Evolutionary conservation across 2,329 filamentous ascomycete genomes (phyloP).

Genomic region (Sclerotinia glacialis): DNA sequence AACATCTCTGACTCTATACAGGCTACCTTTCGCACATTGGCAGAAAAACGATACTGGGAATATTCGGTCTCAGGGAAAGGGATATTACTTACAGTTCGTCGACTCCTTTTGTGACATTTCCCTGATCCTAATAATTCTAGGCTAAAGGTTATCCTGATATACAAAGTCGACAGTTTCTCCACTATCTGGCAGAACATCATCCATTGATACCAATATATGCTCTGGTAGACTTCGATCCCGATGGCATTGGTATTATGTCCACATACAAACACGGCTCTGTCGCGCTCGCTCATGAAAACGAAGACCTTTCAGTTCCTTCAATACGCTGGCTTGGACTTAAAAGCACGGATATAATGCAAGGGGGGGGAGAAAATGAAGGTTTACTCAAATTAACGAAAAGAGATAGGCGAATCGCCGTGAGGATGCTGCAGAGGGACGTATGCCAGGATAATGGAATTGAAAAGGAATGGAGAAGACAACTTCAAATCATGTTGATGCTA

Average conservation of each 20-base stretch:
- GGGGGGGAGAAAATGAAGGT: constrained; percentile 12
- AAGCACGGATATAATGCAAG: constrained; percentile 35
- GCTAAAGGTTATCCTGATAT: constrained; percentile 82
- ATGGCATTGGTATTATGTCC: constrained; percentile 70
- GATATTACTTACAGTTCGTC: constrained; percentile 59
- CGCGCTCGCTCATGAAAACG: constrained; percentile 57
- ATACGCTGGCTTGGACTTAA: constrained; percentile 64
- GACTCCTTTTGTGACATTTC: background rate
- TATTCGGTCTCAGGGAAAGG: constrained; percentile 52
- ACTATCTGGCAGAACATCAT: constrained; percentile 47
- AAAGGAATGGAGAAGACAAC: constrained; percentile 49
- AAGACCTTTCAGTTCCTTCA: constrained; percentile 46
- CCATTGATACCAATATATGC: constrained; percentile 57
- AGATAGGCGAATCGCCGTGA: constrained; percentile 56
- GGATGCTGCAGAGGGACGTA: constrained; percentile 49
- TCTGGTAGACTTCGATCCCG: constrained; percentile 73
- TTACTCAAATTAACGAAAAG: constrained; percentile 16
- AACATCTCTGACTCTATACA: constrained; percentile 41
- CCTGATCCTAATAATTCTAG: constrained; percentile 42
- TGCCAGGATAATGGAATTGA: constrained; percentile 37
- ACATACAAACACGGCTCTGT: constrained; percentile 72
- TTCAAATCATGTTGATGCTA: constrained; percentile 72
- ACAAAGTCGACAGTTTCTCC: constrained; percentile 63
- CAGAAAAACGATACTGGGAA: constrained; percentile 55
- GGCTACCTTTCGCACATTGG: constrained; percentile 73